A percentile compares a stretch with the other conserved stretches of the same genome.
phyloP scores from a whole-genome alignment of 208 protist species.

The Angomonas deanei region DNA sequence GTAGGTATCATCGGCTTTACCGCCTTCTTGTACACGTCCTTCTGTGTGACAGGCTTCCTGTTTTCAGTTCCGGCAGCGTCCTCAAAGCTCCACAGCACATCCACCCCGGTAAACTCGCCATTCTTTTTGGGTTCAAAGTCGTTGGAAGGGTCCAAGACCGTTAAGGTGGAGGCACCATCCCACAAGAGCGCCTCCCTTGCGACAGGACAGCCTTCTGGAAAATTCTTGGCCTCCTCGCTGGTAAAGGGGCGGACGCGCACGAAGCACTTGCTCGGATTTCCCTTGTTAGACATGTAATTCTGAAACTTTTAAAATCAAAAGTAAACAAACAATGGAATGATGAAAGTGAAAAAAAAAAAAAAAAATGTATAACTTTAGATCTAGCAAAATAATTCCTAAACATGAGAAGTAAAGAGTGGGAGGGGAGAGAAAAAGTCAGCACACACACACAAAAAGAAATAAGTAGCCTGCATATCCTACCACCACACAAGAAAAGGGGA shows the following conservation, averaged over 20 bases:
- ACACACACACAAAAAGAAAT: slow-evolving; percentile 5
- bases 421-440: slow-evolving; percentile 4
- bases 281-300: slow-evolving; percentile 17
- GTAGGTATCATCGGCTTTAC: slow-evolving; percentile 48
- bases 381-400: slow-evolving; percentile 9
- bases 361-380: slow-evolving; percentile 4
- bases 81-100: slow-evolving; percentile 71
- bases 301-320: slow-evolving; percentile 8
- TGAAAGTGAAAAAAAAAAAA: slow-evolving; percentile 5
- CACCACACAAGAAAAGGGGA: not conserved
- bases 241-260: slow-evolving; percentile 79
- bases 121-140: slow-evolving; percentile 60
- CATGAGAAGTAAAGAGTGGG: slow-evolving; percentile 3
- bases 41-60: slow-evolving; percentile 33
- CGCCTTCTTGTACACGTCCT: slow-evolving; percentile 61
- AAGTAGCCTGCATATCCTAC: not conserved
- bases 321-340: slow-evolving; percentile 13
- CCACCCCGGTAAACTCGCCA: slow-evolving; percentile 41
- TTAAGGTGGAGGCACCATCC: slow-evolving; percentile 47
- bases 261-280: slow-evolving; percentile 34
- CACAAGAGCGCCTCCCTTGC: slow-evolving; percentile 60
- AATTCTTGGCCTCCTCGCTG: slow-evolving; percentile 51
- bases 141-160: slow-evolving; percentile 61
- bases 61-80: slow-evolving; percentile 28
- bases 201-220: slow-evolving; percentile 56